These are phyloP conservation scores for Aureobasidium lini DNA, from an alignment of 2,329 filamentous ascomycete genomes.

Conservation along the genomic window DNA sequence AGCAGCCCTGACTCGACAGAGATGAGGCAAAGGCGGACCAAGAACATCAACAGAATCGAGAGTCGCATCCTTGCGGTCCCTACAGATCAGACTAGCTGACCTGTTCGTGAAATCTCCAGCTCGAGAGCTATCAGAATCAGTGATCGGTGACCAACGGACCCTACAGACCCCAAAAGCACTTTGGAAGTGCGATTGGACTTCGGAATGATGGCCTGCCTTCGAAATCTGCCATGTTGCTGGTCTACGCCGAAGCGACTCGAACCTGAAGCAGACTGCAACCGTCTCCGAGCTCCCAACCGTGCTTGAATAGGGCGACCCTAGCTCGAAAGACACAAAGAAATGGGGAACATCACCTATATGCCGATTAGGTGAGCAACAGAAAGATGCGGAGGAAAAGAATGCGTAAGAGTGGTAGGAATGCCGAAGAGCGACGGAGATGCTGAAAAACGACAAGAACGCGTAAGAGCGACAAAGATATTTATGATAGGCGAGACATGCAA, in stretches of 20 bases:
- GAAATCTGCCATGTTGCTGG: not conserved
- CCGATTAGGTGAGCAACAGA: no score
- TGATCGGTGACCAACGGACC: not conserved
- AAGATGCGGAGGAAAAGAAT: no score
- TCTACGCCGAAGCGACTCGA: not conserved
- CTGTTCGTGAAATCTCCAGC: not conserved
- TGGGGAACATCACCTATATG: not conserved
- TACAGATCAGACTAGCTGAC: not conserved
- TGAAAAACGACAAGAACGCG: no score
- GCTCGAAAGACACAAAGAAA: not conserved
- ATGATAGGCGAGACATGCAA: no score
- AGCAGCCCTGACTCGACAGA: conserved; percentile 8
- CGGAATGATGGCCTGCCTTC: conserved; percentile 4
- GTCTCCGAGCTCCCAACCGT: not conserved
- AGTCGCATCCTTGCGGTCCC: not conserved
- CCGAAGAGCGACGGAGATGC: no score
- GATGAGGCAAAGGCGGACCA: not conserved
- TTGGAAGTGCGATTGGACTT: not conserved
- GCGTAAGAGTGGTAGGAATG: no score
- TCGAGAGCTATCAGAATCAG: not conserved
- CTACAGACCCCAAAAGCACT: conserved; percentile 2
- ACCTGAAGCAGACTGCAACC: not conserved
- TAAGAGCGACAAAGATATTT: no score
- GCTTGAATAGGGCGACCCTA: not conserved
- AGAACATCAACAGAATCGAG: not conserved